Evolutionary conservation across 83 land plant species (phyloP).

Genomic region (Thuja plicata): DNA sequence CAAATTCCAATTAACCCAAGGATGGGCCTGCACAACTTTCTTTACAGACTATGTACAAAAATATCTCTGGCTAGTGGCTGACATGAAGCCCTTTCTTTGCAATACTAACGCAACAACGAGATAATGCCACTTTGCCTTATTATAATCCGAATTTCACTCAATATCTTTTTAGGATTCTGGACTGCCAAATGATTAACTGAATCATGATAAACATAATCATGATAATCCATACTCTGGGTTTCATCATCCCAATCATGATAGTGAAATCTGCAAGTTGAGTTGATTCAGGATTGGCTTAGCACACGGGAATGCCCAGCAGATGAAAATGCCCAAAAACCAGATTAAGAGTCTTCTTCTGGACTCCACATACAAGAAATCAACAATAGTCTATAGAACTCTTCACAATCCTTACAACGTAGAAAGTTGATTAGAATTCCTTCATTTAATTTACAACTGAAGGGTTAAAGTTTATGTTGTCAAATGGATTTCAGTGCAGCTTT

Average conservation of each 20-base stretch:
- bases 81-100: background rate
- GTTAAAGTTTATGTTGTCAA: background rate
- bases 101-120: background rate
- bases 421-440: conserved; percentile 6
- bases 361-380: conserved; percentile 16
- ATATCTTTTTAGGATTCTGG: conserved; percentile 3
- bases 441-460: background rate
- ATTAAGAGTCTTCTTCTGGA: conserved; percentile 11
- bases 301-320: conserved; percentile 4
- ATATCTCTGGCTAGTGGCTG: conserved; percentile 10
- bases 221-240: background rate
- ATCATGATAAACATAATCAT: conserved; percentile 6
- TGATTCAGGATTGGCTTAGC: background rate
- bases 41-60: conserved; percentile 15
- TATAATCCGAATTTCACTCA: conserved; percentile 12
- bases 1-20: conserved; percentile 12
- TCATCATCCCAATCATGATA: background rate
- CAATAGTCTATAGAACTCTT: background rate
- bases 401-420: conserved; percentile 8
- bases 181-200: background rate
- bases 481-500: background rate
- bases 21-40: conserved; percentile 15
- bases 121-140: conserved; percentile 14
- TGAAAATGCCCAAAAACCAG: conserved; percentile 9
- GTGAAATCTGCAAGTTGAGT: conserved; percentile 4